Evolutionary conservation across 495 filamentous ascomycete species (phyloP).

Genomic region (Penicillium daleae): DNA sequence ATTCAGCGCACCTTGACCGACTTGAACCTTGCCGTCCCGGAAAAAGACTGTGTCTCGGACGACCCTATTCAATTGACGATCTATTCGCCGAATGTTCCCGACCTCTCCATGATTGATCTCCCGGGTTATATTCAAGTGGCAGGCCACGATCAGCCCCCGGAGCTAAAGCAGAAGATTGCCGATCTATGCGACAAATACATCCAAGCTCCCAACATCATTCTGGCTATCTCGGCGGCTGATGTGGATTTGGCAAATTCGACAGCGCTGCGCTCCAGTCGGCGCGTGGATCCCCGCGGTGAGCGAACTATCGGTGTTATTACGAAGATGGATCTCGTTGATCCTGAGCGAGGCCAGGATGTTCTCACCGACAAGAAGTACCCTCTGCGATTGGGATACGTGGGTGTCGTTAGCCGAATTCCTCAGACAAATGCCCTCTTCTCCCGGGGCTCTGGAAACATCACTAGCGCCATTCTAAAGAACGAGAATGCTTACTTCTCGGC

Average conservation of each 20-base stretch:
- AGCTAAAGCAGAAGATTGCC: constrained; percentile 93
- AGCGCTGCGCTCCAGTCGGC: constrained; percentile 83
- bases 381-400: constrained; percentile 93
- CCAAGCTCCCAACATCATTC: constrained; percentile 90
- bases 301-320: constrained; percentile 97
- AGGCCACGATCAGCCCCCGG: constrained; percentile 83
- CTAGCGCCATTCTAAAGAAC: constrained; percentile 80
- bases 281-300: constrained; percentile 93
- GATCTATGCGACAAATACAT: constrained; percentile 99
- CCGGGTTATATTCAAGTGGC: constrained; percentile 97
- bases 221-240: constrained; percentile 97
- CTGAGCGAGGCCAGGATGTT: constrained; percentile 74
- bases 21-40: constrained; percentile 90
- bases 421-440: constrained; percentile 81
- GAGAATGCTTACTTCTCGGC: constrained; percentile 86
- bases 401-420: constrained; percentile 83
- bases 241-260: constrained; percentile 97
- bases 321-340: constrained; percentile 97
- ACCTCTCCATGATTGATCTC: constrained; percentile 94
- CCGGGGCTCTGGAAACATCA: constrained; percentile 80
- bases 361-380: constrained; percentile 91
- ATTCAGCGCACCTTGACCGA: constrained; percentile 95
- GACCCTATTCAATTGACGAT: constrained; percentile 96
- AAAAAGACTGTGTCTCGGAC: constrained; percentile 88
- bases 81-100: constrained; percentile 92